Base-by-base conservation (phyloP, 441 rosid species). In the Erodium trifolium region DNA sequence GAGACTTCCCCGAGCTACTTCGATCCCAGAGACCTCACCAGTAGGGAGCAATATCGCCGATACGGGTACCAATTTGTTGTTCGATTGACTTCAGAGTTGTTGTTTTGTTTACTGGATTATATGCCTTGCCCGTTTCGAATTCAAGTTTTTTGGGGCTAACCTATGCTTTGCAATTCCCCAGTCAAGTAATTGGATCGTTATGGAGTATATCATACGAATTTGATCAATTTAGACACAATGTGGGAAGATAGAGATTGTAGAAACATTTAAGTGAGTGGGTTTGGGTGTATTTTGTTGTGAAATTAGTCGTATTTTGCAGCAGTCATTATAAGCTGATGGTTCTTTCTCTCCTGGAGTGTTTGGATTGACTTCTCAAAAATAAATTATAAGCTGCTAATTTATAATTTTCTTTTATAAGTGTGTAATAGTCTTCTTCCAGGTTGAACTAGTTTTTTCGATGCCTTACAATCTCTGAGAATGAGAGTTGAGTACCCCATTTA, bases 41-140 rank as follows among this genome's bases (percentile, higher is more conserved):
- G 74, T 72, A 80, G 98, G 60, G 97, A 88, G 67, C 86, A 84
- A 66, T 94, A 75, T 72, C 94, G 98, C 34, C 97, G 97, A 66
- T 94, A 86, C 76, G 89, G 99, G 99, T 90, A 86, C 13, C 29
- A 2, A n/a, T 41, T 17, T 4, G 45, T 19, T n/a, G 62, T 7
- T 53, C 47, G 27, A 16, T 55, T 55, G 53, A 12, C 9, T 47
- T 12, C 53, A 4, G 16, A 6, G 9, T 55, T 51, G 18, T 51
- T n/a, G 7, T 51, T 51, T 14, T 51, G 13, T n/a, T 4, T 51
- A n/a, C 59, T 51, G 12, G 17, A 6, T 17, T 16, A 31, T 31
- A 31, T 31, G 34, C 34, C 11, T 55, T 55, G 9, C 62, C 10
- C 0, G 17, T 55, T 9, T 55, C 5, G 62, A 17, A 55, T 9